Conservation (phyloP, 2,329 filamentous ascomycete genomes). For the Biscogniauxia mediterranea region DNA sequence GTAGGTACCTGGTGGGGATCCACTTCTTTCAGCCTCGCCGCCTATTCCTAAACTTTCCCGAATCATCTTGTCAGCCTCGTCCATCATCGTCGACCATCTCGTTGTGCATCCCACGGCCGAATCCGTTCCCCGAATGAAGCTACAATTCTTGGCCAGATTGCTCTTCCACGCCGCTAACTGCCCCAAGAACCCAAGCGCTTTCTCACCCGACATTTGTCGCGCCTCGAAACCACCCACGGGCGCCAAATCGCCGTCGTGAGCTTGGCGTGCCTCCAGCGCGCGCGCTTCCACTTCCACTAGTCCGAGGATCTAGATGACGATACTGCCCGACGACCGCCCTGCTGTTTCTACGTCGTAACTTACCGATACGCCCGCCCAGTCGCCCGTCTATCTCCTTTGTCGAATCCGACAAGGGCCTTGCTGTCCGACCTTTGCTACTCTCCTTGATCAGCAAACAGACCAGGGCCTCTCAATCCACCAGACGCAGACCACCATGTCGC, state of each 20-base stretch:
- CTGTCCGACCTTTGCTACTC: not conserved
- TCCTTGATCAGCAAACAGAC: not conserved
- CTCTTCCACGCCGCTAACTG: no score
- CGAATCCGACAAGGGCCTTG: not conserved
- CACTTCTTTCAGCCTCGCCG: constrained; percentile 19
- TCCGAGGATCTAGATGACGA: not conserved
- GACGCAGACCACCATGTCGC: constrained; percentile 37
- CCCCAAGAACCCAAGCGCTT: no score
- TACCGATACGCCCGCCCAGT: not conserved
- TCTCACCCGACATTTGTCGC: not conserved
- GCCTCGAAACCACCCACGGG: not conserved
- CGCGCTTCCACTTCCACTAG: not conserved
- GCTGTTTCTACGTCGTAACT: constrained; percentile 1
- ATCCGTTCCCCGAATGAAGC: no score
- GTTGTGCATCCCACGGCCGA: not conserved
- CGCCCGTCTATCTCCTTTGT: not conserved
- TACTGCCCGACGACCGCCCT: not conserved
- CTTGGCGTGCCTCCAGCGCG: not conserved
- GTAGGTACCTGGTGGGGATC: constrained; percentile 1
- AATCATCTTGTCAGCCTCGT: constrained; percentile 18
- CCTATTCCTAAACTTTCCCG: constrained; percentile 13
- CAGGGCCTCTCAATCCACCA: not conserved
- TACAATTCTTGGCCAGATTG: no score
- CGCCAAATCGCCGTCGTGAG: not conserved
- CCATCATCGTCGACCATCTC: constrained; percentile 3